A percentile compares a stretch with the other conserved stretches of the same genome.
These are phyloP conservation scores for Haberlea rhodopensis DNA, from an alignment of 257 asterid genomes.

Conservation along the genomic window DNA sequence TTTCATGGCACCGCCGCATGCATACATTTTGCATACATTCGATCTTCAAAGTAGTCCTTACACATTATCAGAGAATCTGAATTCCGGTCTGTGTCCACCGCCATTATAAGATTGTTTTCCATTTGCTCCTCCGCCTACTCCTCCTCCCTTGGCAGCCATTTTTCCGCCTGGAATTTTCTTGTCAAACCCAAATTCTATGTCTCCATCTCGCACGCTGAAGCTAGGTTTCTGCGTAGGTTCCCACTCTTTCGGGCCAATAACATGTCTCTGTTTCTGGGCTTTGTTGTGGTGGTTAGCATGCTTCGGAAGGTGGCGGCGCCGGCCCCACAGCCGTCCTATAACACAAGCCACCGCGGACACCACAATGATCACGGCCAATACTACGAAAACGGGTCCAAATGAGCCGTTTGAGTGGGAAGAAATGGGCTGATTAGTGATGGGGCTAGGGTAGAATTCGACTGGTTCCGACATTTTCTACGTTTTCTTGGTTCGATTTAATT, in stretches of 20 bases:
- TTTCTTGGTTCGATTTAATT: not conserved
- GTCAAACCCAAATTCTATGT: conserved; percentile 53
- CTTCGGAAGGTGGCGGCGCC: conserved; percentile 37
- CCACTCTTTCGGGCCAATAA: conserved; percentile 26
- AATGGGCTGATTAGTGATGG: conserved; percentile 34
- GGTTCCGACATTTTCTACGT: conserved; percentile 50
- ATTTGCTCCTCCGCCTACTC: too few species aligned
- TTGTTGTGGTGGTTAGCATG: conserved; percentile 28
- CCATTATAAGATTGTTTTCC: too few species aligned
- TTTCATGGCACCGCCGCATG: too few species aligned
- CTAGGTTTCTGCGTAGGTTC: conserved; percentile 33
- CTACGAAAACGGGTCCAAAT: conserved; percentile 67
- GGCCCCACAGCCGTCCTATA: conserved; percentile 64
- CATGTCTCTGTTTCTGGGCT: conserved; percentile 22
- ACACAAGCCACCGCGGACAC: conserved; percentile 64
- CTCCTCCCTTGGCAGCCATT: too few species aligned
- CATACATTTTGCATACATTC: too few species aligned
- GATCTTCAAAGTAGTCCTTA: too few species aligned
- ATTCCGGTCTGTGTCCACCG: too few species aligned
- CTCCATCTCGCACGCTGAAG: conserved; percentile 40
- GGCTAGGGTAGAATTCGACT: conserved; percentile 44
- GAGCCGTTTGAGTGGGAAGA: conserved; percentile 59
- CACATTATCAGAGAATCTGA: too few species aligned
- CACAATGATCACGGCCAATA: conserved; percentile 65
- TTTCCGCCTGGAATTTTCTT: conserved; percentile 17